Evolutionary conservation across 1,284 basidiomycete genomes (phyloP).

Genomic region (Cryptococcus deneoformans): DNA sequence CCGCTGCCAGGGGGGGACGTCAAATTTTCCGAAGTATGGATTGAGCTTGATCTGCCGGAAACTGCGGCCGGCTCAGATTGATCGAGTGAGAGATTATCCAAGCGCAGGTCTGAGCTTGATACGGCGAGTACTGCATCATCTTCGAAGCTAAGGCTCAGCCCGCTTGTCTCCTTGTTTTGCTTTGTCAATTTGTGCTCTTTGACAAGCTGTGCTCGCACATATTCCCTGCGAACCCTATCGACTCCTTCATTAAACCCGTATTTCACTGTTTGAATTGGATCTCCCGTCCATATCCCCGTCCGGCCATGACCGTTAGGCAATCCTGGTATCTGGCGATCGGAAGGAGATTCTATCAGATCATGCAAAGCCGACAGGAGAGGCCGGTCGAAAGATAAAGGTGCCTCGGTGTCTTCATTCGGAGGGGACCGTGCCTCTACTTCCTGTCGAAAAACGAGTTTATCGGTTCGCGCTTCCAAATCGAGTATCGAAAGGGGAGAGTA

Average conservation of each 20-base stretch:
- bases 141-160: constrained; percentile 39
- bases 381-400: constrained; percentile 63
- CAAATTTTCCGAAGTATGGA: constrained; percentile 5
- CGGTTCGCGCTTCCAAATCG: constrained; percentile 60
- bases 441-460: constrained; percentile 65
- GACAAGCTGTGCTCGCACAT: constrained; percentile 29
- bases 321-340: constrained; percentile 62
- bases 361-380: constrained; percentile 70
- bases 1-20: constrained; percentile 23
- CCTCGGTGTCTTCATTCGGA: not conserved
- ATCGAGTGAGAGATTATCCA: not conserved
- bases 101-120: not conserved
- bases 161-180: constrained; percentile 16
- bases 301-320: constrained; percentile 63
- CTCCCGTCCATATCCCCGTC: constrained; percentile 26
- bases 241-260: constrained; percentile 41
- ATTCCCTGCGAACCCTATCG: constrained; percentile 37
- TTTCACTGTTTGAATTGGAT: constrained; percentile 43
- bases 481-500: constrained; percentile 68
- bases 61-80: not conserved
- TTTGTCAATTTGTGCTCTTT: constrained; percentile 4
- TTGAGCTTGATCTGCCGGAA: too few species aligned
- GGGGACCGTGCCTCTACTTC: constrained; percentile 61
- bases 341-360: constrained; percentile 58
- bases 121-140: constrained; percentile 35